Evolutionary conservation across 164 flowering plant species (phyloP), one percentile per base, ranked within the genome.

Genomic region (Stephania yunnanensis): DNA sequence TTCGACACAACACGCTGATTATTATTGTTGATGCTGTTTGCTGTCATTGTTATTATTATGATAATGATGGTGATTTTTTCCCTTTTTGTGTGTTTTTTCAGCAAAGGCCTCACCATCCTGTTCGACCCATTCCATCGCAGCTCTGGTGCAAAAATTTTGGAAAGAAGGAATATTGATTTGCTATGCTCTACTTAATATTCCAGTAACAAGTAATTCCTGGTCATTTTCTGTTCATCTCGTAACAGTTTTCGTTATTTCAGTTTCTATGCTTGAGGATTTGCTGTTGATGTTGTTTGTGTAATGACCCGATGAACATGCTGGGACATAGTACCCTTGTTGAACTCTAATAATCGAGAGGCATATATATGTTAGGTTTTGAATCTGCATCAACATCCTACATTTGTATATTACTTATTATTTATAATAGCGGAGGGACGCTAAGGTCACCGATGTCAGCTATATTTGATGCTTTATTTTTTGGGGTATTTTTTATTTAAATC

Each of bases 121-220:
- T 90, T 46, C 94, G 91, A 50, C 94, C 97, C 31, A 92, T 94
- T 79, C 98, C 98, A 53, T 94, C 97, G 3, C 97, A 94, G 83
- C 83, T 94, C 46, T 94, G 98, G 98, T 94, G 96, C 92, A 94
- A 94, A 84, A 94, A 94, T 78, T 91, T 94, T 81, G 97, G 97
- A 48, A 89, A 85, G 58, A 92, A 92, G 77, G 95, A 94, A 22
- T 90, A 92, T 71, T 85, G 84, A 86, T 65, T 36, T 46, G 46
- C 64, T 4, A 29, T 72, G 68, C 11, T 10, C 11, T 67, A 50
- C 6, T 67, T 67, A 20, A 12, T 36, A 67, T 25, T 7, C 55
- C 13, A 10, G 55, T 17, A 50, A 15, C 55, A 50, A 50, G 15
- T 50, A 50, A 50, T 50, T 50, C 55, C 15, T 15, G 15, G 55